Conservation (phyloP, 2,329 filamentous ascomycete genomes). For the Clarireedia monteithiana region DNA sequence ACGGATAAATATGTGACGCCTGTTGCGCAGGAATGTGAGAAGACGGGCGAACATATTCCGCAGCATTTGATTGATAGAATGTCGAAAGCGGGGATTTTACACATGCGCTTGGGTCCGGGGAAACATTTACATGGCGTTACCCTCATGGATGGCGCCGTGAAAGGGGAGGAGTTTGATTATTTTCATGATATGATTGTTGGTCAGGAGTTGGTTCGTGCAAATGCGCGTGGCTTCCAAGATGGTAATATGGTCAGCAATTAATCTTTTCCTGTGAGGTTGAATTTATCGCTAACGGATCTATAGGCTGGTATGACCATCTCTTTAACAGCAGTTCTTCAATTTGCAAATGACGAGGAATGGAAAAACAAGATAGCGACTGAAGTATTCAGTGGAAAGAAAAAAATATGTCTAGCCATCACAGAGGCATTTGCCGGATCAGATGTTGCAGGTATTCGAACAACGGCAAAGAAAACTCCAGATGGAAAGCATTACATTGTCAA, state of each 20-base stretch:
- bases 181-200: slow-evolving; percentile 73
- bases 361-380: slow-evolving; percentile 62
- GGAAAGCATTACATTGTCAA: slow-evolving; percentile 68
- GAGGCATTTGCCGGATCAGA: slow-evolving; percentile 83
- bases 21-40: slow-evolving; percentile 70
- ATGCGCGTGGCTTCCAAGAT: slow-evolving; percentile 75
- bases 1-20: slow-evolving; percentile 63
- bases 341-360: slow-evolving; percentile 58
- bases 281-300: not conserved
- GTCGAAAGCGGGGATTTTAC: slow-evolving; percentile 65
- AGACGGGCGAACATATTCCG: slow-evolving; percentile 62
- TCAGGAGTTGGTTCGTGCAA: slow-evolving; percentile 65
- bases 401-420: slow-evolving; percentile 81
- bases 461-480: slow-evolving; percentile 64
- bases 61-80: slow-evolving; percentile 70
- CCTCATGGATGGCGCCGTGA: slow-evolving; percentile 60
- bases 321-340: slow-evolving; percentile 73
- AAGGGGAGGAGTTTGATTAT: slow-evolving; percentile 78
- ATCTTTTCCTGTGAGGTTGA: not conserved
- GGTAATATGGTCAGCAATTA: slow-evolving; percentile 66
- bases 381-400: slow-evolving; percentile 73
- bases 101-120: slow-evolving; percentile 77
- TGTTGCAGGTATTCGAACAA: slow-evolving; percentile 72
- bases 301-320: slow-evolving; percentile 56
- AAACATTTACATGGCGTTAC: slow-evolving; percentile 69